phyloP scores from a whole-genome alignment of 2,329 filamentous ascomycete species.

The Pestalotiopsis sp. region DNA sequence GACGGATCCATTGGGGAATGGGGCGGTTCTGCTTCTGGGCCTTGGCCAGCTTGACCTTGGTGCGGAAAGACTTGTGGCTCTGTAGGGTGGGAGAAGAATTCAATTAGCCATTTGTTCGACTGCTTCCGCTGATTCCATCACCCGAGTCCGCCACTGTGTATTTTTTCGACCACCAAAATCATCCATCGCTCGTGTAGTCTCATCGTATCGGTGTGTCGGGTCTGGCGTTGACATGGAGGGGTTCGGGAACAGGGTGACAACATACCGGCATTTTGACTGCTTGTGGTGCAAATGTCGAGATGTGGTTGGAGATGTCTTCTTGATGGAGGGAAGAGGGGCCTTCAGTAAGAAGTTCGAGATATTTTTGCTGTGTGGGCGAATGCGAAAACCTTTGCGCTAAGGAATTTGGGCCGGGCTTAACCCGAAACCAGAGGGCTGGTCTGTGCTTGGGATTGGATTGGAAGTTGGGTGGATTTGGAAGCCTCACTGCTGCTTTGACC shows the following conservation, averaged over 20 bases:
- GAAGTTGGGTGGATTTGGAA: neutral
- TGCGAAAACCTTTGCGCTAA: conserved; percentile 6
- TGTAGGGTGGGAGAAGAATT: conserved; percentile 39
- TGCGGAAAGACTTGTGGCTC: conserved; percentile 99
- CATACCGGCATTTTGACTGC: conserved; percentile 46
- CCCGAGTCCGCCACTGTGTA: neutral
- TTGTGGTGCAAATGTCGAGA: conserved; percentile 39
- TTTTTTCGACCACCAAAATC: neutral
- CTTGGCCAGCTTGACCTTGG: conserved; percentile 99
- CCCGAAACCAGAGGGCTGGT: conserved; percentile 1
- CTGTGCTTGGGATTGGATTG: neutral
- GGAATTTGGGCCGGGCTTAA: conserved; percentile 9
- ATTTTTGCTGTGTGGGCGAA: conserved; percentile 7
- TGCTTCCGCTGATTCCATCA: neutral
- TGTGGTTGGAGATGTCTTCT: conserved; percentile 28
- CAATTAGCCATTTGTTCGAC: conserved; percentile 14
- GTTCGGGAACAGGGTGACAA: conserved; percentile 13
- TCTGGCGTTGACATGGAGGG: neutral
- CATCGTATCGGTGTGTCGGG: neutral
- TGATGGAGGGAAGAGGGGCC: neutral
- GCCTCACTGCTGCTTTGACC: neutral
- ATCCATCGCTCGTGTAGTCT: neutral
- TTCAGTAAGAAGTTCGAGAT: neutral
- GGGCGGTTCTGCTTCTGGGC: conserved; percentile 99
- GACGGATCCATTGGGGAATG: conserved; percentile 99